Percentiles rank a stretch among this genome's conserved stretches.
These are phyloP conservation scores for Juglanconis sp. DNA, from an alignment of 2,329 filamentous ascomycete genomes.

Conservation along the genomic window DNA sequence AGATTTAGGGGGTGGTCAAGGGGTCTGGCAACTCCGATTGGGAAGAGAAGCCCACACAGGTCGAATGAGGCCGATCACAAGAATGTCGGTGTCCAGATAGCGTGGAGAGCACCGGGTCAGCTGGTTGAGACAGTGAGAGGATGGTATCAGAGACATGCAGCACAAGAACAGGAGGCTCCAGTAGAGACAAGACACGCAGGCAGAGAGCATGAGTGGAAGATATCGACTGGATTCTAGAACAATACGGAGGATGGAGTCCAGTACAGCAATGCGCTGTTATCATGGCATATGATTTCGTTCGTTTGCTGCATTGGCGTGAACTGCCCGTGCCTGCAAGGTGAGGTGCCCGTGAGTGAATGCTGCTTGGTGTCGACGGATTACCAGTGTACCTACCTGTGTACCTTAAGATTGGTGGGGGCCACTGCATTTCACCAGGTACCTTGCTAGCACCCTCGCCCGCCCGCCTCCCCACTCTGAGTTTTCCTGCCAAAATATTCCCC, in stretches of 20 bases:
- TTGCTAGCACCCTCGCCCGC: slow-evolving; percentile 13
- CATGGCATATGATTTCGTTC: not conserved
- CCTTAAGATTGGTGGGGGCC: slow-evolving; percentile 1
- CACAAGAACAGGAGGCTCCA: not conserved
- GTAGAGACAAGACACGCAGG: not conserved
- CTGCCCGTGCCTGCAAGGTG: not conserved
- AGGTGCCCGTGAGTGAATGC: not conserved
- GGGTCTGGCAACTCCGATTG: slow-evolving; percentile 7
- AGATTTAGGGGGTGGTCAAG: slow-evolving; percentile 12
- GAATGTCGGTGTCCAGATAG: slow-evolving; percentile 15
- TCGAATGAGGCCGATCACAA: slow-evolving; percentile 15
- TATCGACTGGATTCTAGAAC: not conserved
- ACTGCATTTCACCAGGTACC: slow-evolving; percentile 15
- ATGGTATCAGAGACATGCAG: not conserved
- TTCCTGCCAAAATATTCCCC: slow-evolving; percentile 1
- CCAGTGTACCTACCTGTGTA: slow-evolving; percentile 2
- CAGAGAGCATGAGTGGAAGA: not conserved
- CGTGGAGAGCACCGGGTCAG: not conserved
- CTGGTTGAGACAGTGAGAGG: not conserved
- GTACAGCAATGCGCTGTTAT: not conserved
- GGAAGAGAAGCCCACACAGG: slow-evolving; percentile 14
- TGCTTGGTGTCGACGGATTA: too few relatives aligned
- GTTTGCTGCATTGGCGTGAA: not conserved
- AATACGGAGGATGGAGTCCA: not conserved
- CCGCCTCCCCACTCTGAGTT: not conserved